phyloP scores from a whole-genome alignment of 352 stramenopile species.

The Globisporangium ultimum region DNA sequence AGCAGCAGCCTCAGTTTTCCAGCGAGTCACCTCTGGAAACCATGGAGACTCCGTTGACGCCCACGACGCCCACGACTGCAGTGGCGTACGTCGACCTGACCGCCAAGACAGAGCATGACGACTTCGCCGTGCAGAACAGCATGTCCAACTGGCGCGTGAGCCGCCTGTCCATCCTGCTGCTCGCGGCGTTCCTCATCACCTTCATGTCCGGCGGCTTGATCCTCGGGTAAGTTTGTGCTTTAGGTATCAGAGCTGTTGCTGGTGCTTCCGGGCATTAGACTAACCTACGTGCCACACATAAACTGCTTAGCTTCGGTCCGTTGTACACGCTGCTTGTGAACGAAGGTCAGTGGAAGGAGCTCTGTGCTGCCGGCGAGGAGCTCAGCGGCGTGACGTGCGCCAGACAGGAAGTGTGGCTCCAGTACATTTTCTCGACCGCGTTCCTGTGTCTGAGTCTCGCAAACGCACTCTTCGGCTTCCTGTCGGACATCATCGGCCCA shows the following conservation, averaged over 20 bases:
- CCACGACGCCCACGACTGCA: too few species aligned
- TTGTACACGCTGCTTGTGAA: conserved; percentile 46
- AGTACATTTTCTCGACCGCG: conserved; percentile 48
- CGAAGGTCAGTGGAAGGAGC: conserved; percentile 45
- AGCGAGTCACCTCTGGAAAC: too few species aligned
- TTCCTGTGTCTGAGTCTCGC: conserved; percentile 47
- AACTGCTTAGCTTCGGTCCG: conserved; percentile 26
- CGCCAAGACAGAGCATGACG: background rate
- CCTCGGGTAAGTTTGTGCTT: conserved; percentile 13
- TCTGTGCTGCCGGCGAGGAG: conserved; percentile 22
- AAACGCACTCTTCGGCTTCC: conserved; percentile 42
- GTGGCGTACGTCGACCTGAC: background rate
- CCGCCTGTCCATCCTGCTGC: conserved; percentile 17
- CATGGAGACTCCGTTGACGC: too few species aligned
- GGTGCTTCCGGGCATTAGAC: background rate
- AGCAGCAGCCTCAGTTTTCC: too few species aligned
- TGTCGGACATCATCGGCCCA: conserved; percentile 40
- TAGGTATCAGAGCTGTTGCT: background rate
- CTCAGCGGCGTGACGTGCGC: conserved; percentile 32
- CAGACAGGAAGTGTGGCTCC: conserved; percentile 38
- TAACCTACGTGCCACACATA: background rate
- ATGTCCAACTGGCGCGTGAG: conserved; percentile 29
- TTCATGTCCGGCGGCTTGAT: conserved; percentile 38
- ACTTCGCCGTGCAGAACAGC: conserved; percentile 20
- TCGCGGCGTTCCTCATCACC: conserved; percentile 27